phyloP scores from a whole-genome alignment of 1,284 basidiomycete genomes.

The Pisolithus thermaeus region DNA sequence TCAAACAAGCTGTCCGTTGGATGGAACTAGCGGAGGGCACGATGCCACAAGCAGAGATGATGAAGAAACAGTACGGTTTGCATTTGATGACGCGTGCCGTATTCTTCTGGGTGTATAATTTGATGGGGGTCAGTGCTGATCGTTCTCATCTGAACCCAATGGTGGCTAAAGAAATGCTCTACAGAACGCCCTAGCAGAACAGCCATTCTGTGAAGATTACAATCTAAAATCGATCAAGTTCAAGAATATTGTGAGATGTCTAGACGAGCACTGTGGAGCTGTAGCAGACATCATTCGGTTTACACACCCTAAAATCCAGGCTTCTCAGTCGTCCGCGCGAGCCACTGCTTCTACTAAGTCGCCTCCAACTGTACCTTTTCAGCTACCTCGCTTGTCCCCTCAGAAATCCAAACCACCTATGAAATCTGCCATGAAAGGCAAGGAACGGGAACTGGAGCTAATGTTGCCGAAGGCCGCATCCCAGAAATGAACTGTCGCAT shows the following conservation, averaged over 20 bases:
- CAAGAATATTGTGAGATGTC: conserved; percentile 15
- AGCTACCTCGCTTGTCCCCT: not conserved
- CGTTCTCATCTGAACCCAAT: not conserved
- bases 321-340: not conserved
- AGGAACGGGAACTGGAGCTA: not conserved
- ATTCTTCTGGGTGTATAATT: conserved; percentile 29
- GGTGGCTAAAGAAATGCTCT: not conserved
- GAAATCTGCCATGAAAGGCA: conserved; percentile 12
- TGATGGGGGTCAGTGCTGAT: conserved; percentile 21
- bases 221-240: conserved; percentile 12
- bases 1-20: conserved; percentile 16
- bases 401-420: conserved; percentile 12
- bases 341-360: not conserved
- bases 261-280: conserved; percentile 23
- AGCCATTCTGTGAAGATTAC: conserved; percentile 14
- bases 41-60: conserved; percentile 10
- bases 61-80: conserved; percentile 17
- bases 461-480: conserved; percentile 11
- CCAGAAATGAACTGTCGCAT: conserved; percentile 21
- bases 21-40: conserved; percentile 24
- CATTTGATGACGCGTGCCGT: conserved; percentile 20
- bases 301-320: conserved; percentile 4
- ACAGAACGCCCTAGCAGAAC: conserved; percentile 17
- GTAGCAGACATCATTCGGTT: conserved; percentile 22
- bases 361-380: not conserved